Conservation (phyloP, 2,329 filamentous ascomycete species). For the Epichloe sylvatica region DNA sequence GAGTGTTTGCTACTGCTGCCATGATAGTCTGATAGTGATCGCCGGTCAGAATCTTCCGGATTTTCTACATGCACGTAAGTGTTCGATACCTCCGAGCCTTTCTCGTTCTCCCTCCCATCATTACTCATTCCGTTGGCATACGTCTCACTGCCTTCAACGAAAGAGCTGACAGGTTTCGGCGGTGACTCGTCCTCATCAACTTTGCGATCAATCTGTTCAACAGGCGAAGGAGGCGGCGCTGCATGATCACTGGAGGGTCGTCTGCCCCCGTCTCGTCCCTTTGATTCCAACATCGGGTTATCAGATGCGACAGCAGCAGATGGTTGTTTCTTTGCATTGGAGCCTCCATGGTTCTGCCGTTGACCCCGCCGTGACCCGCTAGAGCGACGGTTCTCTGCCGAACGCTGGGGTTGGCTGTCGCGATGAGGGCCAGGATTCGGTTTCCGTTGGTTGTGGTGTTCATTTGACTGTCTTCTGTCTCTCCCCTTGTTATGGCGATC, state of each 20-base stretch:
- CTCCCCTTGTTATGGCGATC: constrained; percentile 20
- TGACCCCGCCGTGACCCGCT: constrained; percentile 1
- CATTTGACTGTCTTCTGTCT: constrained; percentile 10
- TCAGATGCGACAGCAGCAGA: not conserved
- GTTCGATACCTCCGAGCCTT: not conserved
- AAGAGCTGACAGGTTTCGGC: not conserved
- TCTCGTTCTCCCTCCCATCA: not conserved
- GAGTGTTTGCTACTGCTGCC: constrained; percentile 1
- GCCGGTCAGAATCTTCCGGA: not conserved
- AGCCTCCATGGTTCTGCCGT: constrained; percentile 1
- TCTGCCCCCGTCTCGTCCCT: not conserved
- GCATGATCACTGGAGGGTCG: not conserved
- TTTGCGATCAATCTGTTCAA: not conserved
- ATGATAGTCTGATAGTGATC: constrained; percentile 1
- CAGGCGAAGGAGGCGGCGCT: not conserved
- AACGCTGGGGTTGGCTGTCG: not conserved
- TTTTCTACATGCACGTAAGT: not conserved
- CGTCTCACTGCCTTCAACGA: not conserved
- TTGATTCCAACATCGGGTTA: not conserved
- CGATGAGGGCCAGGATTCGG: not conserved
- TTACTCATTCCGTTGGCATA: not conserved
- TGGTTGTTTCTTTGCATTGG: not conserved
- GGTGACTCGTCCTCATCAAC: not conserved
- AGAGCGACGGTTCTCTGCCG: constrained; percentile 1
- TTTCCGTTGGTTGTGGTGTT: not conserved